These are phyloP conservation scores for Starmera amethionina DNA, from an alignment of 805 yeast genomes.

Conservation along the genomic window DNA sequence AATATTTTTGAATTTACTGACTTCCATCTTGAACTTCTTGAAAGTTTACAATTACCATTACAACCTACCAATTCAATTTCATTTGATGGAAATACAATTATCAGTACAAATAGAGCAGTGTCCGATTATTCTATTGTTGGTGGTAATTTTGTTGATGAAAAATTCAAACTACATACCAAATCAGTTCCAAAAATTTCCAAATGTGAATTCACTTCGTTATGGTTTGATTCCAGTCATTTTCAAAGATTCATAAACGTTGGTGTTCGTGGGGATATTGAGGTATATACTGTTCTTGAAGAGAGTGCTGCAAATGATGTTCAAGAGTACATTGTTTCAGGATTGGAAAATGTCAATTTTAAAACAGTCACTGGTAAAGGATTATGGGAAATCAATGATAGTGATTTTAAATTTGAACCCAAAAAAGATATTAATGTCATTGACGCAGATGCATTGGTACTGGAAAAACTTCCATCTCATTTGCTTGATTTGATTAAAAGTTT, in stretches of 20 bases:
- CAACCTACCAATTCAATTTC: conserved; percentile 10
- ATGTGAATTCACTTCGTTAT: conserved; percentile 22
- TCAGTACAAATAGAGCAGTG: conserved; percentile 14
- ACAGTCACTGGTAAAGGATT: conserved; percentile 13
- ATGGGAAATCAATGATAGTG: conserved; percentile 10
- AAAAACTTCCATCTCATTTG: conserved; percentile 2
- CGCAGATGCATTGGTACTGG: conserved; percentile 3
- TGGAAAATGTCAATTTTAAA: neutral
- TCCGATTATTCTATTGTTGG: conserved; percentile 10
- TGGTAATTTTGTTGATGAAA: conserved; percentile 4
- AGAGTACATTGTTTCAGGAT: neutral
- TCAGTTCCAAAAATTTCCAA: conserved; percentile 23
- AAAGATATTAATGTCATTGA: conserved; percentile 11
- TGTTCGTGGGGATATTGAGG: conserved; percentile 26
- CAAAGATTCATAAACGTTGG: conserved; percentile 21
- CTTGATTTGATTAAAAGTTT: conserved; percentile 4
- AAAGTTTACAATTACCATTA: conserved; percentile 14
- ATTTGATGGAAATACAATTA: conserved; percentile 3
- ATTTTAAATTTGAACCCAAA: conserved; percentile 5
- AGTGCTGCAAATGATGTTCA: conserved; percentile 1
- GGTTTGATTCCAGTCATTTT: conserved; percentile 14
- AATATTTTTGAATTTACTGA: conserved; percentile 11
- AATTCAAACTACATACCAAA: conserved; percentile 12
- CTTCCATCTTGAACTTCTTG: conserved; percentile 4
- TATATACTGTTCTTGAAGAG: conserved; percentile 14